Evolutionary conservation across 768 basidiomycete genomes (phyloP), one percentile per base, ranked within the genome.

Genomic region (Lenzites betulinus): DNA sequence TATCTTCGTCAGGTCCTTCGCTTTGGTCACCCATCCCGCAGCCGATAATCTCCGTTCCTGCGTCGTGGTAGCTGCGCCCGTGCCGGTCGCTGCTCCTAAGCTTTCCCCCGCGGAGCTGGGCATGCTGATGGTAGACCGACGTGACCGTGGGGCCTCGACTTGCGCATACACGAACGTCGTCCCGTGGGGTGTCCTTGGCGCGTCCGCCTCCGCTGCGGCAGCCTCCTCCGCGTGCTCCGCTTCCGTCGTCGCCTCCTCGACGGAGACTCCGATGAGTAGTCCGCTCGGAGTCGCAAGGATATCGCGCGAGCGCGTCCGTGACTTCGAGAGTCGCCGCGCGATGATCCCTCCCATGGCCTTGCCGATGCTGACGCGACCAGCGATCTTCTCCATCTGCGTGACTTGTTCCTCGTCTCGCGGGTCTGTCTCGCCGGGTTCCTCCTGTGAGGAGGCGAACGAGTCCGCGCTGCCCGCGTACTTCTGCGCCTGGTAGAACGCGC

Each of bases 401-500:
- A 68, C 64, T 35, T 64, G 63, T 43, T 60, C 59, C 23, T 64
- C 64, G n/a, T 69, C 69, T 38, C 65, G 66, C 25, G 54, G 52
- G 28, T 56, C 50, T 18, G 6, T 44, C 13, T 47, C 15, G 23
- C 42, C 39, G 51, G 26, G 13, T 30, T 22, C 49, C 16, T 22
- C 41, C 43, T 18, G 43, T 25, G 52, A 43, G 44, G 67, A 68
- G 15, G 65, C 69, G 48, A 74, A 65, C 26, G 74, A 72, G 64
- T 74, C 74, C 15, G 56, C 62, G 67, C 69, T 70, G 41, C 64
- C 59, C 51, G 60, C 66, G 51, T 56, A 62, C 28, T 53, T 54
- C 56, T 71, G 68, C 23, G 66, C 69, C 44, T 67, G 62, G 62
- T 74, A 74, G 66, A 74, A 67, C 22, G 68, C 54, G 56, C 62